These are phyloP conservation scores for Amoebophrya sp. DNA, from an alignment of 169 alveolate species.

Conservation along the genomic window DNA sequence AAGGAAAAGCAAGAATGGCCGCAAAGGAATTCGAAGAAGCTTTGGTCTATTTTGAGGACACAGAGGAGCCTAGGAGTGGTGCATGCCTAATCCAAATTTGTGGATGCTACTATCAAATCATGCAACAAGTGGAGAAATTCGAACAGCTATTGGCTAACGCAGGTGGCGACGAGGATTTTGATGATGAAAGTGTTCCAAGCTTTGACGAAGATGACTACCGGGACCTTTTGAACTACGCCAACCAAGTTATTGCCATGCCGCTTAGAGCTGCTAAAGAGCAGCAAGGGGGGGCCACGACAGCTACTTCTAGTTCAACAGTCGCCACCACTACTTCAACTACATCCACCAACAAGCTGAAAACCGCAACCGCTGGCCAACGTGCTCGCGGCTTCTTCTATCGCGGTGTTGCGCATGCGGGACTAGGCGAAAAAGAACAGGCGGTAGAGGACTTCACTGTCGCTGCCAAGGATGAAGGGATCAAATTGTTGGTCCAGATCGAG, in stretches of 20 bases:
- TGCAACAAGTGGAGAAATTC: not conserved
- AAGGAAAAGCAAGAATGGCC: not conserved
- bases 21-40: not conserved
- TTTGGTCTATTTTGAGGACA: not conserved
- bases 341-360: not conserved
- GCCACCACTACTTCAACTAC: not conserved
- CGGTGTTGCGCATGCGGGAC: not conserved
- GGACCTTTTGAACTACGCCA: not conserved
- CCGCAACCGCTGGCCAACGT: not conserved
- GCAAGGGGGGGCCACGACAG: too few species aligned
- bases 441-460: not conserved
- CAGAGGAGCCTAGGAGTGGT: not conserved
- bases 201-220: not conserved
- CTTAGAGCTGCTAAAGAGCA: too few species aligned
- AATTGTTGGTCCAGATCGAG: not conserved
- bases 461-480: not conserved
- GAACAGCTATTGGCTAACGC: not conserved
- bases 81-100: not conserved
- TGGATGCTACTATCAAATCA: not conserved
- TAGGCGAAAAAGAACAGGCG: not conserved
- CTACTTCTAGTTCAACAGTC: too few species aligned
- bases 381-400: not conserved
- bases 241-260: not conserved
- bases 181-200: too few species aligned
- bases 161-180: too few species aligned